A percentile compares a stretch with the other conserved stretches of the same genome.
phyloP scores from a whole-genome alignment of 768 basidiomycete genomes.

The Mycena polygramma region DNA sequence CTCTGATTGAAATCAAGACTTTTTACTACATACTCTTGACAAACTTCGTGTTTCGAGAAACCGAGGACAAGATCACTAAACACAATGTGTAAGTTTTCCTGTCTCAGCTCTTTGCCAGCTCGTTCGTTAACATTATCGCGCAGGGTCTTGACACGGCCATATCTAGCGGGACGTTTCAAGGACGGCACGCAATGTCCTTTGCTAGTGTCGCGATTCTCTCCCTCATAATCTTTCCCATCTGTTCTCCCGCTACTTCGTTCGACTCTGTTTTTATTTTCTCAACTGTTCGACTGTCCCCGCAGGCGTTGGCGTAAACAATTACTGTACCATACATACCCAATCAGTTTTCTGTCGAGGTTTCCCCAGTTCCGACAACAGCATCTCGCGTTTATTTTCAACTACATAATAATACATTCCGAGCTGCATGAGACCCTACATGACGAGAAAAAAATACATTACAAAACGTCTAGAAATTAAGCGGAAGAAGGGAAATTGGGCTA shows the following conservation, averaged over 20 bases:
- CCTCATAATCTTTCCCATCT: background rate
- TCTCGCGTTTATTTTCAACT: background rate
- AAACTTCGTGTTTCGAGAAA: slow-evolving; percentile 71
- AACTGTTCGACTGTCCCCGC: no score
- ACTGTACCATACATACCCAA: no score
- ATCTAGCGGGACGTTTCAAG: slow-evolving; percentile 63
- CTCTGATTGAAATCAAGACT: slow-evolving; percentile 86
- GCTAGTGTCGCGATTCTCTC: slow-evolving; percentile 54
- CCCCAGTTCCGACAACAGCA: no score
- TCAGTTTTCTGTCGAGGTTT: no score
- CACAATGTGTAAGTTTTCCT: slow-evolving; percentile 69
- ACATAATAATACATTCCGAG: slow-evolving; percentile 1
- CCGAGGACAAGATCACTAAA: slow-evolving; percentile 66
- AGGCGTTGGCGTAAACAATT: no score
- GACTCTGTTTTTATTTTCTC: no score
- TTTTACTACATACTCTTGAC: slow-evolving; percentile 80
- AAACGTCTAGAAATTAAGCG: slow-evolving; percentile 24
- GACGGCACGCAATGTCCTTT: slow-evolving; percentile 77
- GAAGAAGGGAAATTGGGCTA: background rate
- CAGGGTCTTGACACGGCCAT: slow-evolving; percentile 78
- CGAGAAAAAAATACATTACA: slow-evolving; percentile 9
- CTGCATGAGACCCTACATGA: slow-evolving; percentile 24
- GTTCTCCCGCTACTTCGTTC: background rate
- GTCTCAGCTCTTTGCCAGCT: background rate
- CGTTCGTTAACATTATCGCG: background rate